Conservation (phyloP, 805 yeast species). For the Lachancea thermotolerans region DNA sequence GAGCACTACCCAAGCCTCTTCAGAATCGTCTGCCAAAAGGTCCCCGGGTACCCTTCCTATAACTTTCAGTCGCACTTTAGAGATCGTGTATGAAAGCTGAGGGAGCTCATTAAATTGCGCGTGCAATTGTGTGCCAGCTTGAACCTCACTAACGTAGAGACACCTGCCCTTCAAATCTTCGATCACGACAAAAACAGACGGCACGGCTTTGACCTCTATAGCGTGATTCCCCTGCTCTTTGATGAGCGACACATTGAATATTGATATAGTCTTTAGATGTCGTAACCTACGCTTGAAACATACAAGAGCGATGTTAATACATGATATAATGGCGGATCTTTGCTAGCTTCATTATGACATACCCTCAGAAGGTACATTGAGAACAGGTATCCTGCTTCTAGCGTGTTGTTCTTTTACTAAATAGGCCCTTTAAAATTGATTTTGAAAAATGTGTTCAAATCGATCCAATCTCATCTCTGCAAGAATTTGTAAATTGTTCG, state of each 20-base stretch:
- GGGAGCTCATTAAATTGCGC: slow-evolving; percentile 25
- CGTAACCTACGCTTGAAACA: slow-evolving; percentile 19
- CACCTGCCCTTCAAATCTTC: slow-evolving; percentile 16
- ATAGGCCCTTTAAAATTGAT: background rate
- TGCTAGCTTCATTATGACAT: background rate
- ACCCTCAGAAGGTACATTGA: slow-evolving; percentile 3
- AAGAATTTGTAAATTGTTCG: background rate
- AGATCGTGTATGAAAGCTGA: slow-evolving; percentile 10
- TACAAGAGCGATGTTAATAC: slow-evolving; percentile 1
- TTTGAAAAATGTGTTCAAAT: background rate
- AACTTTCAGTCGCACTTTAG: slow-evolving; percentile 16
- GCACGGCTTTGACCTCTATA: slow-evolving; percentile 6
- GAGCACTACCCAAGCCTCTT: slow-evolving; percentile 16
- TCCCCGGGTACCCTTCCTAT: slow-evolving; percentile 17
- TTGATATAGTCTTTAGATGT: slow-evolving; percentile 22
- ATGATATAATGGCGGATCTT: background rate
- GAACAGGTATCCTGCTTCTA: too few relatives aligned
- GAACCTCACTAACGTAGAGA: slow-evolving; percentile 26
- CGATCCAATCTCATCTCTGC: too few relatives aligned
- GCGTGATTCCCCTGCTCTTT: background rate
- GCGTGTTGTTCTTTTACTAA: too few relatives aligned
- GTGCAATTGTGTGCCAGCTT: slow-evolving; percentile 12
- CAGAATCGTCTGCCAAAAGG: background rate
- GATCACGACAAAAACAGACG: slow-evolving; percentile 18
- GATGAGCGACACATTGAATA: slow-evolving; percentile 15